Evolutionary conservation across 2,329 filamentous ascomycete genomes (phyloP).

Genomic region (Paecilomyces formosus): DNA sequence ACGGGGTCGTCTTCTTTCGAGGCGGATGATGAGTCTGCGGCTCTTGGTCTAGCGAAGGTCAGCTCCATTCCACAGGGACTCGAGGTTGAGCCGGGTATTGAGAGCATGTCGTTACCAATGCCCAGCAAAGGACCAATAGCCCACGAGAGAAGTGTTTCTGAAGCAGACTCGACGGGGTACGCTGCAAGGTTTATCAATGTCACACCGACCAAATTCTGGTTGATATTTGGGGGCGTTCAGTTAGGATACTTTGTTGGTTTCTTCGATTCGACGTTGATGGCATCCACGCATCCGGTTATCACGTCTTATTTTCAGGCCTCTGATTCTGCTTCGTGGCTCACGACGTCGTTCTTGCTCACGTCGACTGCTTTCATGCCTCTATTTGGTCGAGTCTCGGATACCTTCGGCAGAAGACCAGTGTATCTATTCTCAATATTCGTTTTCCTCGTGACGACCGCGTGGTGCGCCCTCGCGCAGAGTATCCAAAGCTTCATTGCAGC

Average conservation of each 20-base stretch:
- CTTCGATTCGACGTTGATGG: constrained; percentile 77
- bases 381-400: constrained; percentile 66
- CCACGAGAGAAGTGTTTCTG: neutral
- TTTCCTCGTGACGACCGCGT: constrained; percentile 59
- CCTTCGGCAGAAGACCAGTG: constrained; percentile 60
- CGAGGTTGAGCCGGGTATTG: constrained; percentile 18
- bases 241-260: constrained; percentile 49
- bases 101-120: constrained; percentile 12
- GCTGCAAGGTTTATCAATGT: constrained; percentile 30
- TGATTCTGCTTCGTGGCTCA: constrained; percentile 75
- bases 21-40: neutral
- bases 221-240: constrained; percentile 55
- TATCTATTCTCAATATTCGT: constrained; percentile 57
- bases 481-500: constrained; percentile 67
- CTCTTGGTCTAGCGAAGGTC: constrained; percentile 14
- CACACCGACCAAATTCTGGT: constrained; percentile 47
- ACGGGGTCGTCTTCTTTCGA: neutral
- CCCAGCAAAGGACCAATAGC: neutral
- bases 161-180: constrained; percentile 13
- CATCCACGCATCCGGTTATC: constrained; percentile 71
- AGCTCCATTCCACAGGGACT: constrained; percentile 19
- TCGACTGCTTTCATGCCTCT: constrained; percentile 70
- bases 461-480: constrained; percentile 62
- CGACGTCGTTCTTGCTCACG: constrained; percentile 69
- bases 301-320: constrained; percentile 72